Base-by-base conservation (phyloP, 1,284 basidiomycete species). In the Cryptococcus maquisensis region DNA sequence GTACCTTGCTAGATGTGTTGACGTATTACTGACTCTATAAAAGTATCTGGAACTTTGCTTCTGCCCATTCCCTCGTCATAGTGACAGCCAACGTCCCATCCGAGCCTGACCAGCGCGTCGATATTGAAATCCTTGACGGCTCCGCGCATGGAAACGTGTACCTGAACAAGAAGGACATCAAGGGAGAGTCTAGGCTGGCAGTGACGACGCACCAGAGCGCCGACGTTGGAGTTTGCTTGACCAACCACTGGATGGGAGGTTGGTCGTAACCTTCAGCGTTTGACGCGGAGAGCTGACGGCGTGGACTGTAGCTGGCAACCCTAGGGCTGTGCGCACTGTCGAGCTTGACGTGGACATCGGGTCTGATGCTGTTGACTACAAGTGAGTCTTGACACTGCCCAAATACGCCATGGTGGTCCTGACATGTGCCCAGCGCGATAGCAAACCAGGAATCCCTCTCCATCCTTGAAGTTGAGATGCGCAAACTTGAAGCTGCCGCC, bases 271-370 rank as follows among this genome's bases (percentile, higher is more conserved):
- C 18, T 10, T 81, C 4, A 24, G 20, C 6, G n/a, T n/a, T 3
- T 39, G 47, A 37, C 13, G n/a, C n/a, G 21, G 38, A 39, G 21
- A 3, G 36, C 46, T 53, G 45, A 47, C 38, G 18, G 20, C 15
- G 18, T 36, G 10, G 47, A 39, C 24, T 44, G 20, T 36, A 65
- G 64, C 51, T 41, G 62, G 58, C n/a, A 47, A 50, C 35, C 68
- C 76, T 20, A 81, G 81, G 55, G 78, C 82, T 55, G 77, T 80
- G 35, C 81, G 89, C 35, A 82, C 86, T 21, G 78, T 98, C 61
- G 95, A 98, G 79, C 79, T 98, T 52, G 95, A 98, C 71, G 85
- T 98, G 41, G 96, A 98, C 71, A 95, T 98, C 74, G 95, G 95
- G 45, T 94, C 95, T 18, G 95, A 98, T 68, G 96, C 96, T 0